Evolutionary conservation across 78 protist species (phyloP).

Genomic region (Dictyostelium brefeldianum): DNA sequence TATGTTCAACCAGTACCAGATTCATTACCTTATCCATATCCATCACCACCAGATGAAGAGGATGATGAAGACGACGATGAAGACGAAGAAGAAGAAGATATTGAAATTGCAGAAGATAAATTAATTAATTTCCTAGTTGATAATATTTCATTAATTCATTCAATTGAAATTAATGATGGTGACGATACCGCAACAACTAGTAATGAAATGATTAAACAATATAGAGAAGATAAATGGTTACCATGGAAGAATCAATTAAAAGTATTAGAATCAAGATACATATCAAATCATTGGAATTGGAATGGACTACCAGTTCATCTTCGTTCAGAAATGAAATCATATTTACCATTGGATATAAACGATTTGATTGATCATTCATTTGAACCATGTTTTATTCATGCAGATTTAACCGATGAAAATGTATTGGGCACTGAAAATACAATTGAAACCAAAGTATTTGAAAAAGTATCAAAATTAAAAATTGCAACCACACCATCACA

Average conservation of each 20-base stretch:
- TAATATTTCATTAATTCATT: background rate
- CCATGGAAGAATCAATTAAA: slow-evolving; percentile 29
- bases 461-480: background rate
- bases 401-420: slow-evolving; percentile 72
- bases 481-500: background rate
- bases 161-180: background rate
- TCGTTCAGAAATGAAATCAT: background rate
- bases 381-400: slow-evolving; percentile 65
- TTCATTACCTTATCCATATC: slow-evolving; percentile 58
- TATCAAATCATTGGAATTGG: slow-evolving; percentile 68
- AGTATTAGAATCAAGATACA: background rate
- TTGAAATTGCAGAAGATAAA: slow-evolving; percentile 16
- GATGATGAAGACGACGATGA: slow-evolving; percentile 41
- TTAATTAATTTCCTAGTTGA: slow-evolving; percentile 16
- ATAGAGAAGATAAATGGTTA: slow-evolving; percentile 7
- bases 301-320: slow-evolving; percentile 59
- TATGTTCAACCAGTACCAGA: slow-evolving; percentile 71
- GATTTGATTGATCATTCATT: slow-evolving; percentile 5
- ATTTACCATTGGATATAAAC: slow-evolving; percentile 16
- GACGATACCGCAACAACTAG: background rate
- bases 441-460: background rate
- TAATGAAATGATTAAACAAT: background rate
- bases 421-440: slow-evolving; percentile 29
- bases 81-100: slow-evolving; percentile 37
- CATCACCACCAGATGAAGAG: background rate